Evolutionary conservation across 2,329 filamentous ascomycete genomes (phyloP).

Genomic region (Fusarium sororula): DNA sequence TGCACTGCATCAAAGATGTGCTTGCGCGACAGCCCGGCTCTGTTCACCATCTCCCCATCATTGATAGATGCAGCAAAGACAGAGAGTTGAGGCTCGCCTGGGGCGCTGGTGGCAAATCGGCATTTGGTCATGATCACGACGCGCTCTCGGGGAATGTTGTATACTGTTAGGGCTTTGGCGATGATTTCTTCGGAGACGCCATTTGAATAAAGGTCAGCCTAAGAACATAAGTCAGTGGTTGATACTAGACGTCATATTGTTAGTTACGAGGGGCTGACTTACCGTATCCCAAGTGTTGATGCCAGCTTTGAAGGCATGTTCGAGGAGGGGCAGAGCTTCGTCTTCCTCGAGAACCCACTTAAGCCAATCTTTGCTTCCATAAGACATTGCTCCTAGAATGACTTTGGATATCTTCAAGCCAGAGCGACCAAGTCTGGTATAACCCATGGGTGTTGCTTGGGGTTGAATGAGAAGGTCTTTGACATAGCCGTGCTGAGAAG

Average conservation of each 20-base stretch:
- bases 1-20: not conserved
- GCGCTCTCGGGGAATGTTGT: not conserved
- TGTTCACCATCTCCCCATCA: not conserved
- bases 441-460: not conserved
- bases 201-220: not conserved
- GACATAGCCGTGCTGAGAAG: not conserved
- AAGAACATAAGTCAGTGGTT: rapidly evolving
- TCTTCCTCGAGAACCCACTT: not conserved
- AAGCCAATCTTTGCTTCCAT: not conserved
- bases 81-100: not conserved
- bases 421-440: not conserved
- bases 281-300: not conserved
- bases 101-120: not conserved
- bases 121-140: not conserved
- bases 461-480: not conserved
- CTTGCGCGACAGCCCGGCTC: not conserved
- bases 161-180: not conserved
- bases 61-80: not conserved
- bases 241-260: too few species aligned
- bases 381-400: not conserved
- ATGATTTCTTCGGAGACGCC: not conserved
- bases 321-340: not conserved
- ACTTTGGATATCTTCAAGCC: not conserved
- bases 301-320: not conserved
- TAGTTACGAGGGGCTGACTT: too few species aligned